A percentile compares a stretch with the other conserved stretches of the same genome.
Conservation (phyloP, 2,329 filamentous ascomycete genomes). For the Xylariaceae sp. region DNA sequence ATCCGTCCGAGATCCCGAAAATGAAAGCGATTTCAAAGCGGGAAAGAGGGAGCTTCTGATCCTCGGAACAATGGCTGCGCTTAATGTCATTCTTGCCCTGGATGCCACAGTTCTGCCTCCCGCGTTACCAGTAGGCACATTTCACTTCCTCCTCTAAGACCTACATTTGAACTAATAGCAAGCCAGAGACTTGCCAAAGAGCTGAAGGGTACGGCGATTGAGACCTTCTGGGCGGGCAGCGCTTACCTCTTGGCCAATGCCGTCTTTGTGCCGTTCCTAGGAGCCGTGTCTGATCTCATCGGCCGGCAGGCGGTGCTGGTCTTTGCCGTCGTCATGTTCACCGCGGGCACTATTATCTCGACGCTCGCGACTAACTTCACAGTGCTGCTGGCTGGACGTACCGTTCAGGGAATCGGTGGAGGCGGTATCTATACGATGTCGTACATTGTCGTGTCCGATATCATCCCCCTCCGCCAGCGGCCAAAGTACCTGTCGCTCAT, state of each 20-base stretch:
- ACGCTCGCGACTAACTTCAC: constrained; percentile 17
- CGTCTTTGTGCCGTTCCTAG: constrained; percentile 16
- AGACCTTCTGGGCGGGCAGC: constrained; percentile 28
- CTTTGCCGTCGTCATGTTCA: constrained; percentile 22
- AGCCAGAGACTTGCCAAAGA: constrained; percentile 15
- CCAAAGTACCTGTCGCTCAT: constrained; percentile 27
- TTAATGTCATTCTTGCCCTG: constrained; percentile 18
- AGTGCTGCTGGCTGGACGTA: constrained; percentile 18
- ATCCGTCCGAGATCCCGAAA: not conserved
- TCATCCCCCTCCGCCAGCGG: constrained; percentile 30
- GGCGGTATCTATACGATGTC: constrained; percentile 26
- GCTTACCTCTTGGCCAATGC: constrained; percentile 25
- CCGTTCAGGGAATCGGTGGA: constrained; percentile 29
- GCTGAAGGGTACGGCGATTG: constrained; percentile 13
- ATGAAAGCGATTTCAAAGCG: constrained; percentile 13
- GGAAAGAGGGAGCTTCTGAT: constrained; percentile 14
- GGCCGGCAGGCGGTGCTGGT: constrained; percentile 15
- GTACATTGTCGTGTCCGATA: constrained; percentile 26
- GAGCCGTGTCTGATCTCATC: constrained; percentile 19
- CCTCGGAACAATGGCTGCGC: constrained; percentile 16
- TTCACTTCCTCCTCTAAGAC: not conserved
- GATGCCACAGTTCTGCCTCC: constrained; percentile 16
- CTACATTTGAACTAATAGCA: not conserved
- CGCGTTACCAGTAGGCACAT: constrained; percentile 10
- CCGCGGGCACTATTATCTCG: constrained; percentile 28